Conservation (phyloP, 805 yeast species). For the Spathaspora boniae region DNA sequence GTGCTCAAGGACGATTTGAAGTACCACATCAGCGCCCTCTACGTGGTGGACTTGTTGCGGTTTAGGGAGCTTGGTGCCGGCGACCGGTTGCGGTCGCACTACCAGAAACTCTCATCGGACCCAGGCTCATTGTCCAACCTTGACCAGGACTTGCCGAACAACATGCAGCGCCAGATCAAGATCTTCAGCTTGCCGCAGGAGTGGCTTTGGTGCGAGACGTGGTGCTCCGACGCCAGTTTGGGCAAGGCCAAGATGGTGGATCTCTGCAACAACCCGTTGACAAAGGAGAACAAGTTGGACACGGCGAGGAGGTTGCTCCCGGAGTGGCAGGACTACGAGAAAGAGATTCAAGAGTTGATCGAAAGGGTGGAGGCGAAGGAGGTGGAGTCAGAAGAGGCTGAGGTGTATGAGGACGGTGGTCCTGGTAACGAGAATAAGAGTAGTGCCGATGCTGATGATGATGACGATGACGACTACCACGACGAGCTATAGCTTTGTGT, state of each 20-base stretch:
- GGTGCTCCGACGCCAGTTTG: slow-evolving; percentile 71
- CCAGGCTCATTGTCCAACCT: slow-evolving; percentile 75
- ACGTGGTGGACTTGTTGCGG: slow-evolving; percentile 68
- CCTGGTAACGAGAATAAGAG: background rate
- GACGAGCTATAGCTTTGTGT: slow-evolving; percentile 10
- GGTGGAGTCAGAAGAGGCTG: background rate
- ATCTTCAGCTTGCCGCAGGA: slow-evolving; percentile 75
- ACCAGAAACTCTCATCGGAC: slow-evolving; percentile 77
- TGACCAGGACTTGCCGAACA: slow-evolving; percentile 94
- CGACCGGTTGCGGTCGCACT: slow-evolving; percentile 75
- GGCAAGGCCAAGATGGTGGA: slow-evolving; percentile 73
- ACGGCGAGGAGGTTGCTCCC: slow-evolving; percentile 73
- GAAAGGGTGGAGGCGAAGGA: slow-evolving; percentile 5
- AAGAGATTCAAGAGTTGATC: slow-evolving; percentile 40
- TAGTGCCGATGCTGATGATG: background rate
- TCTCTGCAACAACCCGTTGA: slow-evolving; percentile 77
- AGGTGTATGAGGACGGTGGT: background rate
- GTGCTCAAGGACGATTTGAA: slow-evolving; percentile 54
- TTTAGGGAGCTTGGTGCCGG: slow-evolving; percentile 73
- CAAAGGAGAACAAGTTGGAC: slow-evolving; percentile 74
- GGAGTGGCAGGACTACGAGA: slow-evolving; percentile 71
- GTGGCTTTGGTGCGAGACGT: slow-evolving; percentile 93
- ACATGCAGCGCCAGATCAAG: slow-evolving; percentile 63
- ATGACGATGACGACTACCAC: slow-evolving; percentile 7
- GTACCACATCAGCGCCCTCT: slow-evolving; percentile 83